A percentile compares a stretch with the other conserved stretches of the same genome.
Conservation (phyloP, 2,329 filamentous ascomycete species). For the Fusarium sp. region DNA sequence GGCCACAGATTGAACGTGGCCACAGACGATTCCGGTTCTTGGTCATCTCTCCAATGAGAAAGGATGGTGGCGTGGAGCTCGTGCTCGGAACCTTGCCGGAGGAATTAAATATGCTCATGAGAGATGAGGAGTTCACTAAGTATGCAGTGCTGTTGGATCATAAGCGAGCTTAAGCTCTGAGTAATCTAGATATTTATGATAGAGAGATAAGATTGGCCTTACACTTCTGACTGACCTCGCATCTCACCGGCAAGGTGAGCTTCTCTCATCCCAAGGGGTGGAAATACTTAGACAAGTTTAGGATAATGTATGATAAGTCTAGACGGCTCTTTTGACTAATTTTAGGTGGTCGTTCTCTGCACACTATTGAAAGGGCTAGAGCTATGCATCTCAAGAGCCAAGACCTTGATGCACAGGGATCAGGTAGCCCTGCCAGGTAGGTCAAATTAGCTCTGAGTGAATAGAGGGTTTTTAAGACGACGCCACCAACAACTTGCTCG, state of each 20-base stretch:
- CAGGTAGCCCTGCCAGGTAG: accelerated
- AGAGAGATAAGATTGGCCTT: background rate
- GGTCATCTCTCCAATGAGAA: slow-evolving; percentile 6
- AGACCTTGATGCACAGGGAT: background rate
- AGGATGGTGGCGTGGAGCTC: slow-evolving; percentile 3
- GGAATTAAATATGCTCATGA: slow-evolving; percentile 15
- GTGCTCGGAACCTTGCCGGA: slow-evolving; percentile 1
- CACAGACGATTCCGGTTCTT: slow-evolving; percentile 3
- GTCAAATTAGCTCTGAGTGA: background rate
- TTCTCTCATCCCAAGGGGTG: accelerated
- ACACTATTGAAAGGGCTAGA: accelerated
- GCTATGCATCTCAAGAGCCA: background rate
- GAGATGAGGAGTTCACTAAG: slow-evolving; percentile 6
- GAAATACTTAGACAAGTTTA: background rate
- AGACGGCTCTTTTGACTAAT: background rate
- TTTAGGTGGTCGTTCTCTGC: background rate
- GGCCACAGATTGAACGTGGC: slow-evolving; percentile 8
- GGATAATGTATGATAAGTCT: too few relatives aligned
- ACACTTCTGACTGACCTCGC: accelerated
- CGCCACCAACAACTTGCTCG: slow-evolving; percentile 14
- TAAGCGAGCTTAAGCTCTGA: background rate
- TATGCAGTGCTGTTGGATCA: slow-evolving; percentile 6
- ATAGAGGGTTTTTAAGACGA: background rate
- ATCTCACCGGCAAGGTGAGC: background rate
- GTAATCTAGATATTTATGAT: too few relatives aligned